Evolutionary conservation across 2,329 filamentous ascomycete species (phyloP), one percentile per base, ranked within the genome.

Genomic region (Monosporascus sp.): DNA sequence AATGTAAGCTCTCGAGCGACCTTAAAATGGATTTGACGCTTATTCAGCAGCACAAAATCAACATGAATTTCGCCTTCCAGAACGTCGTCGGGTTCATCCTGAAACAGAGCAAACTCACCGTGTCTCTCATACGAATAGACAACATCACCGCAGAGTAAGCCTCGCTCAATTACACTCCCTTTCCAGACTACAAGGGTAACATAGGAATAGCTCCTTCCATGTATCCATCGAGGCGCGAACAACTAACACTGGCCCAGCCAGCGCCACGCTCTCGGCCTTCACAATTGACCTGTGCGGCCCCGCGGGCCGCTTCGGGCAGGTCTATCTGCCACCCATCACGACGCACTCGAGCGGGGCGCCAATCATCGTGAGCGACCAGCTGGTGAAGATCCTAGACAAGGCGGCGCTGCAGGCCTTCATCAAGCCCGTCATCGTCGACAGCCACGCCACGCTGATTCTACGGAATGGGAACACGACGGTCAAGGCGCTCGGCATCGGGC

Each of bases 61-160:
- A 62, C 22, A 66, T 65, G 64, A 57, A 65, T 11, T 35, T 37
- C 43, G 60, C 57, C 48, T 61, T 66, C 37, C 56, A 57, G 43
- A 49, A 53, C 8, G 48, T 62, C 37, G 49, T 62, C 40, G 56
- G 58, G 17, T 55, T 51, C 24, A 52, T 67, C 40, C 37, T 63
- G 7, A 52, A 51, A 17, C 45, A 57, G 26, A 64, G 63, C 59
- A 55, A 58, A 47, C 37, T 67, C 20, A 52, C 48, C 14, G 56
- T 66, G 26, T 51, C 51, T 7, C 35, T 60, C 48, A 60, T 67
- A 20, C 63, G 64, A 19, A 65, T 67, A 52, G 61, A 53, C 53
- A 59, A 50, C 60, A 57, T 68, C 20, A 63, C 63, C 35, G 60
- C 67, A 55, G 57, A 64, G 65, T 64, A 63, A 58, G 60, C 57